Evolutionary conservation across 2,329 filamentous ascomycete genomes (phyloP), one percentile per base, ranked within the genome.

Genomic region (Colletotrichum siamense): DNA sequence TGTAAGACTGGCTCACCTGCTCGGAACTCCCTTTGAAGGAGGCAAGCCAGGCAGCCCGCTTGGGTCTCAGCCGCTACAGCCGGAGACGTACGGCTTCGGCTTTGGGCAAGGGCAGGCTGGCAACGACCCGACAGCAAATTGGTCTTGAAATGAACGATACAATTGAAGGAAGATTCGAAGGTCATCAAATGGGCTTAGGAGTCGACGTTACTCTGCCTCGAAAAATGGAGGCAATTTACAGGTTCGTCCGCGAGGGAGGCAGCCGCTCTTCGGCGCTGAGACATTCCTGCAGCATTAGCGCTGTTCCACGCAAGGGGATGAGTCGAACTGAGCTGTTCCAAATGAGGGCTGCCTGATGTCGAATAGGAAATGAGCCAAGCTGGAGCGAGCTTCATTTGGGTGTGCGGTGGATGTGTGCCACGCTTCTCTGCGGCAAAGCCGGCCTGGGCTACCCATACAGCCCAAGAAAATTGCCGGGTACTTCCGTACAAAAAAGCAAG

Each of bases 51-150:
- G 74, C 9, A 69, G 69, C 28, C 74, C 76, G 36, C 70, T 78
- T n/a, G 76, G 74, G 15, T 63, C 76, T 12, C 73, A 78, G n/a
- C 57, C 71, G 22, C 67, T 78, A 30, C 75, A 70, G 44, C 76
- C 76, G 13, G 66, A 76, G 49, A 77, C 76, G 5, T 77, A 78
- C 59, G 76, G 76, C 13, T 74, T 78, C 24, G 66, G 74, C 28
- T 76, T 78, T 24, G 76, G 61, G 5, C 73, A 72, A 59, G 76
- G 73, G 8, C 69, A 72, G 16, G 73, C 73, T 28, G 73, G 73
- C 5, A 76, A 73, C 15, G 73, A 73, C 30, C 73, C 73, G 15
- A 76, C 73, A 6, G 73, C 73, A 5, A 76, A 76, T 26, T 73
- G 69, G 73, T 68, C 62, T 6, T 72, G 44, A 76, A 10, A 13